Conservation (phyloP, 164 flowering plant species). For the Stephania cephalantha region DNA sequence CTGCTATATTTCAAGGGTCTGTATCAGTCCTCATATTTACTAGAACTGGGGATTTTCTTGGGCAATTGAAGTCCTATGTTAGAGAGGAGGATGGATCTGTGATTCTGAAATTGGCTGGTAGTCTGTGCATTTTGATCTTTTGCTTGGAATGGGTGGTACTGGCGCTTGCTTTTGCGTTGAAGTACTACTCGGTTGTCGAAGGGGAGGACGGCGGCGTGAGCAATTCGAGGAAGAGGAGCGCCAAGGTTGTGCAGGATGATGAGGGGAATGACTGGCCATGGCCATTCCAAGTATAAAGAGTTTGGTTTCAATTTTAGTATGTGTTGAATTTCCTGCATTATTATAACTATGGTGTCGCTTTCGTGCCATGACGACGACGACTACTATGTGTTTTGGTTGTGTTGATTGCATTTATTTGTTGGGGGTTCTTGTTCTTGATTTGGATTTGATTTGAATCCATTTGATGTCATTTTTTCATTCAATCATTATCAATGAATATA, state of each 20-base stretch:
- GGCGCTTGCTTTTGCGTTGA: constrained; percentile 50
- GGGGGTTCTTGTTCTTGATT: neutral
- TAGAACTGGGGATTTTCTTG: constrained; percentile 42
- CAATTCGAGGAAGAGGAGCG: constrained; percentile 33
- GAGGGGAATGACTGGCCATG: constrained; percentile 35
- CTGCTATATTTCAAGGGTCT: constrained; percentile 77
- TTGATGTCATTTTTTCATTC: neutral
- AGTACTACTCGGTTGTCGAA: constrained; percentile 47
- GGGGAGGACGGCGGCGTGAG: constrained; percentile 31
- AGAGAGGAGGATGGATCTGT: constrained; percentile 58
- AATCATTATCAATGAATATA: neutral
- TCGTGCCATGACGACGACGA: no score
- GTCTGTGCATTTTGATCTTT: constrained; percentile 35
- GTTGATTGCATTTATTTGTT: neutral
- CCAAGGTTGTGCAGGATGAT: constrained; percentile 29
- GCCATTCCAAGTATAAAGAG: constrained; percentile 35
- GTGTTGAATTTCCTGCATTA: no score
- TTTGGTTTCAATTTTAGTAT: neutral
- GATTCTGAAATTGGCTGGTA: constrained; percentile 60
- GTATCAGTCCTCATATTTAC: constrained; percentile 63
- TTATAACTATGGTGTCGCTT: no score
- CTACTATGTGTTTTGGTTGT: neutral
- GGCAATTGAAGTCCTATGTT: constrained; percentile 52
- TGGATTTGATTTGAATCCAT: constrained; percentile 1
- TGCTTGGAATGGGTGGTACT: constrained; percentile 68